Evolutionary conservation across 345 rosid genomes (phyloP).

Genomic region (Salix exigua): DNA sequence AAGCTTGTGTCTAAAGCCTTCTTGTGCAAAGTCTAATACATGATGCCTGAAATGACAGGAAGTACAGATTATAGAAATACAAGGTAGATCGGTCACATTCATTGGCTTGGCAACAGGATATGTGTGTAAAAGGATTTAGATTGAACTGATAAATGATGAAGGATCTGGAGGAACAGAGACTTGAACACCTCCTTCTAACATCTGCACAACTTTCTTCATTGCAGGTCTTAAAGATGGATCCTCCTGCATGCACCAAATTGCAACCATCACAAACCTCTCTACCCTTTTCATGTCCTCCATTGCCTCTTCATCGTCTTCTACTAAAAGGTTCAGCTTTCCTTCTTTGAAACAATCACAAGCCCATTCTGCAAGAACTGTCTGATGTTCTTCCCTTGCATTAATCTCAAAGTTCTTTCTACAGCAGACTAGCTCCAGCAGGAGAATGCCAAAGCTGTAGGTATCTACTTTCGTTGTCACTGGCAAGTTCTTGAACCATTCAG

Average conservation of each 20-base stretch:
- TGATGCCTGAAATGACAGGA: no score
- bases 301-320: conserved; percentile 23
- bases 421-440: conserved; percentile 8
- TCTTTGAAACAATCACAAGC: conserved; percentile 19
- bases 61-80: no score
- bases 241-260: conserved; percentile 16
- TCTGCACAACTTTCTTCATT: conserved; percentile 12
- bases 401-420: neutral
- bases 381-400: neutral
- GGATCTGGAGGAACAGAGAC: conserved; percentile 23
- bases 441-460: conserved; percentile 32
- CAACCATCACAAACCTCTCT: conserved; percentile 12
- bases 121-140: no score
- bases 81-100: no score
- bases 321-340: neutral
- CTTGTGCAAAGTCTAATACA: no score
- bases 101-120: no score
- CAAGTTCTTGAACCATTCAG: conserved; percentile 43
- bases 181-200: conserved; percentile 26
- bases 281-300: conserved; percentile 3
- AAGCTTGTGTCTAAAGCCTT: no score
- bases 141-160: conserved; percentile 11
- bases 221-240: neutral
- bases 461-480: conserved; percentile 44
- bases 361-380: conserved; percentile 4